Conservation (phyloP, 129 eudicot species). For the Oenanthe sinensis region DNA sequence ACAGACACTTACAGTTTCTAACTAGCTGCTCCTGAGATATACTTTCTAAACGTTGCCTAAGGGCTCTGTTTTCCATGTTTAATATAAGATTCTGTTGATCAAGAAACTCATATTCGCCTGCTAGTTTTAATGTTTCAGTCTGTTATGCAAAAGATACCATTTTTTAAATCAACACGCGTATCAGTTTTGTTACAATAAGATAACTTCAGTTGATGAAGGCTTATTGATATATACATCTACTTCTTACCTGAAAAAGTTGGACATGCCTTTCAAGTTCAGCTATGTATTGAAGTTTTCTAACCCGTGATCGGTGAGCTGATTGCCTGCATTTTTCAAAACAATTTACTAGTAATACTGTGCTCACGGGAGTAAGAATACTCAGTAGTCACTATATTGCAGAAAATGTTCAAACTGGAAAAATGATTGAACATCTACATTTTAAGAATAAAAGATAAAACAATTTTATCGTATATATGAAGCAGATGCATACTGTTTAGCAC, state of each 20-base stretch:
- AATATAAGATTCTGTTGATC: conserved; percentile 71
- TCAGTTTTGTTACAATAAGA: neutral
- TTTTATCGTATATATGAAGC: neutral
- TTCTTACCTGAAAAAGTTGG: conserved; percentile 60
- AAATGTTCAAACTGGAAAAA: neutral
- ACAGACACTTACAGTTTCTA: conserved; percentile 43
- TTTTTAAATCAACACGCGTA: neutral
- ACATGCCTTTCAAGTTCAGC: conserved; percentile 81
- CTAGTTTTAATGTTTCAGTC: conserved; percentile 57
- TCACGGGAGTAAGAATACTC: neutral
- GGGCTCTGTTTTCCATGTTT: conserved; percentile 71
- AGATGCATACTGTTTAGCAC: conserved; percentile 60
- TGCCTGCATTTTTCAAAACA: conserved; percentile 43
- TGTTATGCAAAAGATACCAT: conserved; percentile 4
- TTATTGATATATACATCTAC: neutral
- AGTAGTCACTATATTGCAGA: neutral
- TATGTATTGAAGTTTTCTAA: conserved; percentile 84
- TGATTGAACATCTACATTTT: neutral
- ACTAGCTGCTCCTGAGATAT: conserved; percentile 67
- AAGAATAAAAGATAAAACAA: neutral
- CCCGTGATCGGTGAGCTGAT: conserved; percentile 76
- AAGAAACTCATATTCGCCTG: conserved; percentile 64
- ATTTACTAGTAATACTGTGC: neutral
- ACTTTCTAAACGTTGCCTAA: conserved; percentile 69
- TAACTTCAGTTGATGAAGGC: neutral